phyloP scores from a whole-genome alignment of 441 rosid genomes.

The Brassica balearica region DNA sequence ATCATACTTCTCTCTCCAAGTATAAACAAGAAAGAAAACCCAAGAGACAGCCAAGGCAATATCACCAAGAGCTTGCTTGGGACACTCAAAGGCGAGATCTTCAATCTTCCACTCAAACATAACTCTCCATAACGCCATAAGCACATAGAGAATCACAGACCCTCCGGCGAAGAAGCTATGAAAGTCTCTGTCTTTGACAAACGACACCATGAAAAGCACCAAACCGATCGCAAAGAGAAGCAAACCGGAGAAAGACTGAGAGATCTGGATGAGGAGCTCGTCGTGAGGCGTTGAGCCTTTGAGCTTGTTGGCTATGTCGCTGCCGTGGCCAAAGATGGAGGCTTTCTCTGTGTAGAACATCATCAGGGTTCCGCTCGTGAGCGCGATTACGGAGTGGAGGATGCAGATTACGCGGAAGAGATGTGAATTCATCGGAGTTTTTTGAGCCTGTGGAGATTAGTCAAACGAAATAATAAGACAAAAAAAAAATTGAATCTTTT shows the following conservation, averaged over 20 bases:
- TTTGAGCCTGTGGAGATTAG: conserved; percentile 4
- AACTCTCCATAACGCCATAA: conserved; percentile 78
- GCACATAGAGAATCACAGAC: conserved; percentile 67
- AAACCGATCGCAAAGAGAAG: conserved; percentile 71
- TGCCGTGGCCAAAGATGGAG: conserved; percentile 58
- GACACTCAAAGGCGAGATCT: conserved; percentile 71
- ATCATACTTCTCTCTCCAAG: conserved; percentile 92
- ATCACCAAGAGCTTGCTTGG: conserved; percentile 78
- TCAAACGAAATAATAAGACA: background rate
- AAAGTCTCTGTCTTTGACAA: conserved; percentile 74
- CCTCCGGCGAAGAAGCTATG: conserved; percentile 82
- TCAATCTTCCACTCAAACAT: conserved; percentile 69
- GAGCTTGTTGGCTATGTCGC: conserved; percentile 68
- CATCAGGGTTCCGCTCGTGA: conserved; percentile 72
- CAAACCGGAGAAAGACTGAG: conserved; percentile 86
- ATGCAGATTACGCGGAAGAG: conserved; percentile 69
- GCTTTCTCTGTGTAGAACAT: conserved; percentile 74
- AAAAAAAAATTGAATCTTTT: conserved; percentile 14
- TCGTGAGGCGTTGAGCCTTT: conserved; percentile 85
- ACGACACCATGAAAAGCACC: conserved; percentile 76
- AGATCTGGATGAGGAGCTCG: conserved; percentile 78
- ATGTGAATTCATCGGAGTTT: conserved; percentile 52
- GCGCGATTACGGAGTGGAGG: conserved; percentile 73
- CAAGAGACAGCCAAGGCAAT: conserved; percentile 74
- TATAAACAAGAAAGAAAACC: conserved; percentile 74